phyloP scores from a whole-genome alignment of 1,284 basidiomycete genomes.

The Xerocomus tenax region DNA sequence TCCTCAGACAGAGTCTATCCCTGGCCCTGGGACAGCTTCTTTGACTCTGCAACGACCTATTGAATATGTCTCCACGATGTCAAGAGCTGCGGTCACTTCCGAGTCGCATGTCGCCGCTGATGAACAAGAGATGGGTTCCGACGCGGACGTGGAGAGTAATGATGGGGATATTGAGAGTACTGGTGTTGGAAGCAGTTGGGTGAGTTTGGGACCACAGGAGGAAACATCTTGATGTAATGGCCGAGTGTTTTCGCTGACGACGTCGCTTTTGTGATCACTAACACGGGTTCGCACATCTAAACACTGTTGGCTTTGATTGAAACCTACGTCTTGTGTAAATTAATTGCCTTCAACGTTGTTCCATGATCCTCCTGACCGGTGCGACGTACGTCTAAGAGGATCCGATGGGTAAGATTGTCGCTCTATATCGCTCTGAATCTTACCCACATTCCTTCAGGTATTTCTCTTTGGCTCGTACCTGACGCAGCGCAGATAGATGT shows the following conservation, averaged over 20 bases:
- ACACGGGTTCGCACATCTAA: neutral
- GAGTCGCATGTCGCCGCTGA: constrained; percentile 11
- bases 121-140: constrained; percentile 42
- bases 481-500: constrained; percentile 31
- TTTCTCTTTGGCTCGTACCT: constrained; percentile 61
- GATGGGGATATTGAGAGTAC: constrained; percentile 37
- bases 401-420: constrained; percentile 25
- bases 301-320: neutral
- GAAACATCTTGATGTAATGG: neutral
- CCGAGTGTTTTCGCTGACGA: neutral
- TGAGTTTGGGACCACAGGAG: constrained; percentile 41
- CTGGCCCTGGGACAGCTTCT: neutral
- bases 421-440: no score
- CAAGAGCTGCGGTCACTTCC: neutral
- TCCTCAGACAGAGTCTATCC: constrained; percentile 7
- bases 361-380: neutral
- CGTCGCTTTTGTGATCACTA: neutral
- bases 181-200: constrained; percentile 53
- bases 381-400: neutral
- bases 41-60: constrained; percentile 8
- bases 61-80: neutral
- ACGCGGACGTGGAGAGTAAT: constrained; percentile 60
- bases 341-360: neutral
- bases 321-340: constrained; percentile 14
- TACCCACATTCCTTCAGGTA: constrained; percentile 36